Evolutionary conservation across 441 rosid genomes (phyloP), one percentile per base, ranked within the genome.

Genomic region (Viola pubescens): DNA sequence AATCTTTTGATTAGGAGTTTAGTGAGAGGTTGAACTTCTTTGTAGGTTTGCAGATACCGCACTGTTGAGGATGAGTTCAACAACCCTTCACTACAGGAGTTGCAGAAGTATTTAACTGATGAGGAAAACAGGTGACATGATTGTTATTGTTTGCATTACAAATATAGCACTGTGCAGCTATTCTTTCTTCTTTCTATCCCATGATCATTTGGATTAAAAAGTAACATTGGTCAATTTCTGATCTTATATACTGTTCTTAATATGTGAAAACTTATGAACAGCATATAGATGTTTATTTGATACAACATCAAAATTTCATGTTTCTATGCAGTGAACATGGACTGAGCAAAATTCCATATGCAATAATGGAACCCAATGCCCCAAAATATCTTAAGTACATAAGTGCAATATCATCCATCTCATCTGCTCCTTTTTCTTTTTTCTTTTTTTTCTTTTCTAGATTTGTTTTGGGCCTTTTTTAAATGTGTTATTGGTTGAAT

Each of bases 21-120:
- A 52, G 38, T 68, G 51, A 41, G 16, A 46, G 59, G 61, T 42
- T 61, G 34, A 68, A 63, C 56, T 64, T 42, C 60, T 40, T 62
- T 76, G 73, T 78, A 94, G 98, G 85, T 94, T 48, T 88, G 96
- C 77, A 77, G 97, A 70, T 85, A 75, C 65, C 87, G 83, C 51
- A 75, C 48, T 56, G 48, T 94, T 54, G 94, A 88, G 68, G 96
- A 94, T 59, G 96, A 90, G 78, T 80, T 84, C 74, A 76, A 61
- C 58, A 82, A 78, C 65, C 97, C 97, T 53, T 76, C 82, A 52
- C 47, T 77, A 48, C 37, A 87, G 12, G 88, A 88, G 69, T 64
- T 94, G 62, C 95, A 83, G 60, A 94, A 88, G 82, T 81, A 71
- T 71, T 75, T 86, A 51, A 77, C 82, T 7, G 87, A 84, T 71